A percentile compares a stretch with the other conserved stretches of the same genome.
Evolutionary conservation across 1,284 basidiomycete species (phyloP).

Genomic region (Leccinum brunneo-olivaceum): DNA sequence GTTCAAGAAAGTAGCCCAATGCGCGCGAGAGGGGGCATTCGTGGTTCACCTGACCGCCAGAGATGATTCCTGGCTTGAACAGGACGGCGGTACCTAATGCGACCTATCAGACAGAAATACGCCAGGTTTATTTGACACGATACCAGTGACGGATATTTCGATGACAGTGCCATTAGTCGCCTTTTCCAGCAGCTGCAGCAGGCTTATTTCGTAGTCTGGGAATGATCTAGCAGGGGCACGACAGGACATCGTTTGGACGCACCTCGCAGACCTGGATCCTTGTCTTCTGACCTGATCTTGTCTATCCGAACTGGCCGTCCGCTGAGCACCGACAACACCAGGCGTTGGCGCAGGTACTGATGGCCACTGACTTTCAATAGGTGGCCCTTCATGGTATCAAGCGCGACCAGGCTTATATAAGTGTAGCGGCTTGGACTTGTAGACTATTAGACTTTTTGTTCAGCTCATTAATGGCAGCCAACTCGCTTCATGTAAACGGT

Average conservation of each 20-base stretch:
- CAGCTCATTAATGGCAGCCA: conserved; percentile 28
- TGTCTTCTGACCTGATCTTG: conserved; percentile 85
- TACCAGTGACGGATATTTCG: conserved; percentile 94
- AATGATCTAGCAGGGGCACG: conserved; percentile 5
- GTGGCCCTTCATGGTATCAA: conserved; percentile 17
- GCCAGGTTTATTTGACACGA: conserved; percentile 14
- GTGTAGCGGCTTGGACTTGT: not conserved
- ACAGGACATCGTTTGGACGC: conserved; percentile 12
- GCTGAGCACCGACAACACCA: conserved; percentile 84
- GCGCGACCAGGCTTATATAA: conserved; percentile 22
- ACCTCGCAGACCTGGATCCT: conserved; percentile 91
- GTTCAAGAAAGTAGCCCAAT: conserved; percentile 93
- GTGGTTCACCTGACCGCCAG: conserved; percentile 78
- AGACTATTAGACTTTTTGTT: conserved; percentile 16
- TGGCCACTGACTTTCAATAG: conserved; percentile 71
- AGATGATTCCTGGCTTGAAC: conserved; percentile 87
- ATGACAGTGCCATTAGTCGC: conserved; percentile 92
- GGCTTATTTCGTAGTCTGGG: conserved; percentile 88
- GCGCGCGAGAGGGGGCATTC: conserved; percentile 84
- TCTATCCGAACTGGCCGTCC: conserved; percentile 85
- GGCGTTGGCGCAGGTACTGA: conserved; percentile 76
- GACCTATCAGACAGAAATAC: conserved; percentile 4
- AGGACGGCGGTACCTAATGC: conserved; percentile 78
- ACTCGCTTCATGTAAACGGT: conserved; percentile 24
- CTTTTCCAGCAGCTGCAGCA: conserved; percentile 86